Evolutionary conservation across 2,329 filamentous ascomycete genomes (phyloP).

Genomic region (Talaromyces sp.): DNA sequence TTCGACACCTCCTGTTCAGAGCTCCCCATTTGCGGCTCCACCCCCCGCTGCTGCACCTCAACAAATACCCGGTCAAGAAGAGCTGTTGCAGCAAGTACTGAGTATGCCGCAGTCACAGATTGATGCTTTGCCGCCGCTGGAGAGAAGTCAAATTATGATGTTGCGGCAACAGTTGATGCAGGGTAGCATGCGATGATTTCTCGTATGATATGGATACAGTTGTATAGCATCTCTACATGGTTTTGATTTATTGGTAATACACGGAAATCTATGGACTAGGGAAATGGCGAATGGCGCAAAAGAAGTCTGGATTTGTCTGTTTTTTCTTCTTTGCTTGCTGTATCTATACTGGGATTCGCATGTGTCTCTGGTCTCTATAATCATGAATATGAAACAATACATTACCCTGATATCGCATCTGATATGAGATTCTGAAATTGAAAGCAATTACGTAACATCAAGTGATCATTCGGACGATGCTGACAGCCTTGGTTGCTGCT

Average conservation of each 20-base stretch:
- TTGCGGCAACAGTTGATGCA: slow-evolving; percentile 64
- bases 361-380: not conserved
- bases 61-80: slow-evolving; percentile 60
- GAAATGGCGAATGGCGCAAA: slow-evolving; percentile 10
- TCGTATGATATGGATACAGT: too few relatives aligned
- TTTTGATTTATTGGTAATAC: not conserved
- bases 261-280: not conserved
- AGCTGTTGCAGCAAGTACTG: slow-evolving; percentile 77
- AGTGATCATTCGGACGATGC: not conserved
- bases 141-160: slow-evolving; percentile 74
- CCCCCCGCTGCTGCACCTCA: slow-evolving; percentile 46
- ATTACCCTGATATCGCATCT: not conserved
- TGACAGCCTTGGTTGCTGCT: not conserved
- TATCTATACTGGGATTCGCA: not conserved
- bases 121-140: slow-evolving; percentile 70
- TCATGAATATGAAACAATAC: not conserved
- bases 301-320: not conserved
- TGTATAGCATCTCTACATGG: too few relatives aligned
- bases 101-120: slow-evolving; percentile 76
- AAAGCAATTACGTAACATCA: not conserved
- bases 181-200: slow-evolving; percentile 33
- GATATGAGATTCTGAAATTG: not conserved
- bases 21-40: slow-evolving; percentile 39
- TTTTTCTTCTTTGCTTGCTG: not conserved
- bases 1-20: slow-evolving; percentile 52